Percentiles rank a stretch among this genome's conserved stretches.
phyloP scores from a whole-genome alignment of 768 basidiomycete genomes.

The Collybiopsis luxurians region DNA sequence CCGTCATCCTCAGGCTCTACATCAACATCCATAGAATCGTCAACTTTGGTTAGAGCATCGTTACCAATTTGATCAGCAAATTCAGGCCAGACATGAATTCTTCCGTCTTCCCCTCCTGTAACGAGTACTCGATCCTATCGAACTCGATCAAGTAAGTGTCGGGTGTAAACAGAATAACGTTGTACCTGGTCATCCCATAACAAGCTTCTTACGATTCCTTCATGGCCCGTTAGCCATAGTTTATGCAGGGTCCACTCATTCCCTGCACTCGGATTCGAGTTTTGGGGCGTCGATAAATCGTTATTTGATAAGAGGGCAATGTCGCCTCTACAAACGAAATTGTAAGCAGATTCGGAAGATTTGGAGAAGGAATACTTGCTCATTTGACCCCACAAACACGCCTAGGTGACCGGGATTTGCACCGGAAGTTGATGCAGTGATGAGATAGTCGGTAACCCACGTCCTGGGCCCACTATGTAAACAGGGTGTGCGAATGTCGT shows the following conservation, averaged over 20 bases:
- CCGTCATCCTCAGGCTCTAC: neutral
- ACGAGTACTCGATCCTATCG: conserved; percentile 37
- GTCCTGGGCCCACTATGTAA: conserved; percentile 52
- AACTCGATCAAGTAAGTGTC: neutral
- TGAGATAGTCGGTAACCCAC: conserved; percentile 81
- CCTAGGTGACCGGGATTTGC: conserved; percentile 37
- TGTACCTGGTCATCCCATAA: conserved; percentile 54
- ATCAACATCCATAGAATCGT: conserved; percentile 5
- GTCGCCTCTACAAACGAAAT: conserved; percentile 45
- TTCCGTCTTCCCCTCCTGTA: conserved; percentile 52
- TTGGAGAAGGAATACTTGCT: conserved; percentile 38
- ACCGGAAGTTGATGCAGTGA: conserved; percentile 36
- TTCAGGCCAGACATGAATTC: conserved; percentile 40
- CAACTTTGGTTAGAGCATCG: neutral
- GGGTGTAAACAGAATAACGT: neutral
- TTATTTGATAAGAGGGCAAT: conserved; percentile 49
- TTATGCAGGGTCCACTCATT: conserved; percentile 47
- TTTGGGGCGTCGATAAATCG: conserved; percentile 26
- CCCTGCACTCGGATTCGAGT: conserved; percentile 17
- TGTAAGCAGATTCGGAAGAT: neutral
- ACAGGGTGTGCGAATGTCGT: conserved; percentile 66
- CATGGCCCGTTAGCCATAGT: conserved; percentile 54
- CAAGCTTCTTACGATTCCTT: conserved; percentile 54
- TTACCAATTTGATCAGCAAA: neutral
- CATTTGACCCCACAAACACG: conserved; percentile 72